phyloP scores from a whole-genome alignment of 2,329 filamentous ascomycete genomes.

The Ophiostoma pallidulum region DNA sequence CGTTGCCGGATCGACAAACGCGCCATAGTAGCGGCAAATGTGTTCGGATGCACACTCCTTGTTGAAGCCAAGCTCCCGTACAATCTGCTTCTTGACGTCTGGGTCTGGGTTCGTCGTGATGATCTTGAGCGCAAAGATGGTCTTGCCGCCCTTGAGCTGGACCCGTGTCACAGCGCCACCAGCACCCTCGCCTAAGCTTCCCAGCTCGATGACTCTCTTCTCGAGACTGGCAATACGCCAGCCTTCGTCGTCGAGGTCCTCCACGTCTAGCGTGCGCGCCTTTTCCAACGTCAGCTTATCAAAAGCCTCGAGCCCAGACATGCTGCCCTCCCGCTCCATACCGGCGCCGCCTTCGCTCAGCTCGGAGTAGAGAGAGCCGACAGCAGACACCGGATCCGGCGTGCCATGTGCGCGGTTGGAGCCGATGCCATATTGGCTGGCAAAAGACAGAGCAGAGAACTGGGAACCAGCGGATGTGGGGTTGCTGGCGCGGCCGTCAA shows the following conservation, averaged over 20 bases:
- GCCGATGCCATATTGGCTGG: conserved; percentile 60
- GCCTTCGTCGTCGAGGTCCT: conserved; percentile 88
- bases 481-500: conserved; percentile 68
- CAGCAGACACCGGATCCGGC: conserved; percentile 80
- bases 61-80: conserved; percentile 94
- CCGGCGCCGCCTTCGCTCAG: conserved; percentile 62
- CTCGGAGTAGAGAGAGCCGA: conserved; percentile 76
- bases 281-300: conserved; percentile 76
- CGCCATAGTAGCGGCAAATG: conserved; percentile 95
- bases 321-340: conserved; percentile 77
- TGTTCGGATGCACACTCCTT: conserved; percentile 93
- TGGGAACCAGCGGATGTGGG: conserved; percentile 82
- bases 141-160: conserved; percentile 82
- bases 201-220: conserved; percentile 77
- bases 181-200: conserved; percentile 85
- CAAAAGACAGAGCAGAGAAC: conserved; percentile 75
- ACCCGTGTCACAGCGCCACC: conserved; percentile 92
- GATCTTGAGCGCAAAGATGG: conserved; percentile 92
- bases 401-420: conserved; percentile 56
- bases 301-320: conserved; percentile 66
- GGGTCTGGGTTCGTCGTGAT: conserved; percentile 98
- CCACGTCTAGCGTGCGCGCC: conserved; percentile 76
- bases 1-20: conserved; percentile 91
- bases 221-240: conserved; percentile 91
- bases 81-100: conserved; percentile 96